These are phyloP conservation scores for Hyphopichia fennica DNA, from an alignment of 1,139 yeast genomes.

Conservation along the genomic window DNA sequence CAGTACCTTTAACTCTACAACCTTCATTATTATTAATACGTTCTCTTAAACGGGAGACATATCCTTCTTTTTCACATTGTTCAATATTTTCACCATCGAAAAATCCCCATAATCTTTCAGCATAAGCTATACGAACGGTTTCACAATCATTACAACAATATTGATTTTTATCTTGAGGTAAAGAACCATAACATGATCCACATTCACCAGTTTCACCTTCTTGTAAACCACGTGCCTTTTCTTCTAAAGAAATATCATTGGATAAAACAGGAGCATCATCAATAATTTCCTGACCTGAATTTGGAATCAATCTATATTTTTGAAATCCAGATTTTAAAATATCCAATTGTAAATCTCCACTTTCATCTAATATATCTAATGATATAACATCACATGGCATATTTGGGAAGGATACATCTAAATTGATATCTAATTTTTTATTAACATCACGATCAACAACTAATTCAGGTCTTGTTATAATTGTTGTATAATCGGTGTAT, in stretches of 20 bases:
- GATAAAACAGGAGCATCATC: conserved; percentile 30
- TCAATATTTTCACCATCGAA: conserved; percentile 81
- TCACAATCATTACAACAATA: conserved; percentile 86
- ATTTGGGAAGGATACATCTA: conserved; percentile 80
- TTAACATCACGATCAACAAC: conserved; percentile 87
- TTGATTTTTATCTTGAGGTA: conserved; percentile 60
- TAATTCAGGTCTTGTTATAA: conserved; percentile 74
- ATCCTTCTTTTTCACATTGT: conserved; percentile 90
- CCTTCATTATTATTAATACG: conserved; percentile 68
- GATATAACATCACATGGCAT: conserved; percentile 73
- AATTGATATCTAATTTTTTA: conserved; percentile 69
- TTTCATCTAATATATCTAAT: conserved; percentile 65
- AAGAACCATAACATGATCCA: conserved; percentile 90
- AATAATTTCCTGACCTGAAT: conserved; percentile 26
- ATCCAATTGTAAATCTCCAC: conserved; percentile 82
- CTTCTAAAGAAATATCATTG: conserved; percentile 29
- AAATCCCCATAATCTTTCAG: conserved; percentile 80
- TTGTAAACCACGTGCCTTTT: conserved; percentile 36
- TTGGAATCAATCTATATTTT: conserved; percentile 59
- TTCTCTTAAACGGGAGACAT: conserved; percentile 58
- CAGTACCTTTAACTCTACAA: conserved; percentile 79
- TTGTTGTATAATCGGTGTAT: conserved; percentile 67
- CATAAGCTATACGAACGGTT: conserved; percentile 77
- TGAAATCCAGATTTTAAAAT: conserved; percentile 68
- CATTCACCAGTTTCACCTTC: conserved; percentile 51